Conservation (phyloP, 495 filamentous ascomycete genomes). For the Aspergillus coremiiformis region DNA sequence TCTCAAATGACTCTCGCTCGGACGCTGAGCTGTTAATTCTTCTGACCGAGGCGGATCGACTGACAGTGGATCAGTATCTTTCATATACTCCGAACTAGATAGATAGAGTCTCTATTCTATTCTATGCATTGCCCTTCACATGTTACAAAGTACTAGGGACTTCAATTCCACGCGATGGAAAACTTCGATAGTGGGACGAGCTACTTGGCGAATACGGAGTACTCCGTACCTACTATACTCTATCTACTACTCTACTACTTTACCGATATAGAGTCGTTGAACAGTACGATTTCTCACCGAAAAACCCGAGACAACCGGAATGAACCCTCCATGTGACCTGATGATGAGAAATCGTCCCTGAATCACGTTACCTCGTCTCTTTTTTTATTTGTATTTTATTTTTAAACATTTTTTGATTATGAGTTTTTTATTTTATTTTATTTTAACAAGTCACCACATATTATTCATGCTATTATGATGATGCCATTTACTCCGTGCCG, state of each 20-base stretch:
- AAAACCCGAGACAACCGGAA: not conserved
- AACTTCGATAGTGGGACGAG: not conserved
- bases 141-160: not conserved
- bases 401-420: not conserved
- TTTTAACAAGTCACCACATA: not conserved
- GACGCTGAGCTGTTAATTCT: not conserved
- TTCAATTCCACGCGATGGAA: constrained; percentile 2
- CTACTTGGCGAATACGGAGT: not conserved
- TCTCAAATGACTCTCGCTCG: not conserved
- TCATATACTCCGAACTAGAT: no score
- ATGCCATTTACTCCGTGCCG: no score
- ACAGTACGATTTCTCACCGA: no score
- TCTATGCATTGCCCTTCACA: constrained; percentile 1
- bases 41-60: not conserved
- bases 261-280: no score
- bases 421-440: not conserved
- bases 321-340: not conserved
- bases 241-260: no score
- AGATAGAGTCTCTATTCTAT: no score
- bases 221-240: no score
- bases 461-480: no score
- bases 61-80: not conserved
- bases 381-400: not conserved
- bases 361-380: not conserved
- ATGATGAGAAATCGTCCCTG: not conserved